Percentiles rank a stretch among this genome's conserved stretches.
Conservation (phyloP, 2,329 filamentous ascomycete genomes). For the Botrytis paeoniae region DNA sequence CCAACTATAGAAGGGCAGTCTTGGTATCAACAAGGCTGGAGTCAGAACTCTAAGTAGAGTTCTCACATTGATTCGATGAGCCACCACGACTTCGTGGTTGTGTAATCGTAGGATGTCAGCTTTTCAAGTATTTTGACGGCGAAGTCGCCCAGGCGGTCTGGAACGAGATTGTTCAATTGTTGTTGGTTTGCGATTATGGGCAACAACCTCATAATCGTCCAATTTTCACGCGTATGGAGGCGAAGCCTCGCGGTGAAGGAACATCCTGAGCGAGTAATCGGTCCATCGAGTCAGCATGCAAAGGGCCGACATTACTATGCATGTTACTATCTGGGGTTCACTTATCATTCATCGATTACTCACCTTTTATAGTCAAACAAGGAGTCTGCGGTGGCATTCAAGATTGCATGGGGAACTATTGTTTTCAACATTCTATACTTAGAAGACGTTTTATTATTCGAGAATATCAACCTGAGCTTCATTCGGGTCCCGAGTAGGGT, state of each 20-base stretch:
- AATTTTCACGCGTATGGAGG: not conserved
- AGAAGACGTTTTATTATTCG: not conserved
- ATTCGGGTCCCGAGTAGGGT: not conserved
- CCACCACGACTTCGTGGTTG: constrained; percentile 8
- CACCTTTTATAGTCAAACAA: not conserved
- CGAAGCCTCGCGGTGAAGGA: not conserved
- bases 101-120: not conserved
- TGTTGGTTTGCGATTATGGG: not conserved
- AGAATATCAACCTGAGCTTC: not conserved
- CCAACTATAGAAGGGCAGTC: not conserved
- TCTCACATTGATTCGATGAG: constrained; percentile 11
- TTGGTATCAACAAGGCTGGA: not conserved
- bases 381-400: not conserved
- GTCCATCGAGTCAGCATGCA: not conserved
- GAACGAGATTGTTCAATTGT: not conserved
- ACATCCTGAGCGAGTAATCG: not conserved
- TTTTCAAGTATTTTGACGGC: not conserved
- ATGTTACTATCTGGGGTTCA: not conserved
- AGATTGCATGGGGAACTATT: not conserved
- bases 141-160: constrained; percentile 11
- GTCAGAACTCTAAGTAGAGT: constrained; percentile 11
- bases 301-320: not conserved
- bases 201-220: not conserved
- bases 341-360: not conserved
- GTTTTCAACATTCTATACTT: not conserved